A percentile compares a stretch with the other conserved stretches of the same genome.
Evolutionary conservation across 2,329 filamentous ascomycete species (phyloP).

Genomic region (Fusarium lateritium): DNA sequence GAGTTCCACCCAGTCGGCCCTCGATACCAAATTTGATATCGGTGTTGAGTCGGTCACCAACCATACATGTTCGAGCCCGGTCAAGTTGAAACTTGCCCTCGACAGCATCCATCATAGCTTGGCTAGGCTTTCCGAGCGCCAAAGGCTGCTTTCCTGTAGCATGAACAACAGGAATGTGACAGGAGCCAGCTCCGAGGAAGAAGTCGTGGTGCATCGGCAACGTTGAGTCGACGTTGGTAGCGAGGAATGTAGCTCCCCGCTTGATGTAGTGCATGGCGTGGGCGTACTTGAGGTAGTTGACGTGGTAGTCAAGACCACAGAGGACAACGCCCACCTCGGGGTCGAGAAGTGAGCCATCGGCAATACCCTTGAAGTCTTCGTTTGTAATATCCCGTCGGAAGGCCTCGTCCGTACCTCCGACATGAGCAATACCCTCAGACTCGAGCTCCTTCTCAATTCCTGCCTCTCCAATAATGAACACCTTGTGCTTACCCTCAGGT

Average conservation of each 20-base stretch:
- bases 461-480: constrained; percentile 91
- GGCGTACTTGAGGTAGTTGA: constrained; percentile 94
- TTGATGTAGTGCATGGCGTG: constrained; percentile 89
- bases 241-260: constrained; percentile 86
- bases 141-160: constrained; percentile 79
- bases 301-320: constrained; percentile 91
- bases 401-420: constrained; percentile 88
- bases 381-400: constrained; percentile 84
- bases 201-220: constrained; percentile 85
- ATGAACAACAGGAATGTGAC: constrained; percentile 82
- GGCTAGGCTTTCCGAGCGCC: constrained; percentile 92
- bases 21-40: constrained; percentile 97
- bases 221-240: constrained; percentile 93
- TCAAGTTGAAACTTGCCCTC: constrained; percentile 96
- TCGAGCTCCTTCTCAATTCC: constrained; percentile 92
- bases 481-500: constrained; percentile 85
- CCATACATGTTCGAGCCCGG: constrained; percentile 89
- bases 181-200: constrained; percentile 92
- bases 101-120: constrained; percentile 99
- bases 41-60: constrained; percentile 93
- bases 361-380: constrained; percentile 84
- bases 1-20: constrained; percentile 89
- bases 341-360: constrained; percentile 82
- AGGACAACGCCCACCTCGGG: constrained; percentile 92
- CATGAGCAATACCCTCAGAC: constrained; percentile 82